Evolutionary conservation across 805 yeast genomes (phyloP).

Genomic region (Aciculoconidium aculeatum): DNA sequence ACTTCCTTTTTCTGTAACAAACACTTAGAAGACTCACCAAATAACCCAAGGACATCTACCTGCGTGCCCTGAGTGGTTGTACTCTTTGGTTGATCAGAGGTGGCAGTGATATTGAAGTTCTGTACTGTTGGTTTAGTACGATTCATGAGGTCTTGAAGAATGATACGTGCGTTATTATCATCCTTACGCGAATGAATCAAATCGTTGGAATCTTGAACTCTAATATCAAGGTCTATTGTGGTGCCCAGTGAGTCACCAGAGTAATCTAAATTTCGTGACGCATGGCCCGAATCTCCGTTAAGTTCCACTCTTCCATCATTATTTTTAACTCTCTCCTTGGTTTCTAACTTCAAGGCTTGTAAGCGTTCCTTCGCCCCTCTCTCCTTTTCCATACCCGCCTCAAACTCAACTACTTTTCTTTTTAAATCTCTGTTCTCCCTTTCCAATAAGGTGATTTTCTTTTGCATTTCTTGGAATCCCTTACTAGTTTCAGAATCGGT

Average conservation of each 20-base stretch:
- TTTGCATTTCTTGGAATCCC: conserved; percentile 3
- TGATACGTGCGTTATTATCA: conserved; percentile 1
- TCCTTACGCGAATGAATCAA: too few species aligned
- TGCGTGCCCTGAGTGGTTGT: conserved; percentile 9
- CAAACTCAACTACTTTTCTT: conserved; percentile 6
- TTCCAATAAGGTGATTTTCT: conserved; percentile 6
- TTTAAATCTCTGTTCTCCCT: conserved; percentile 9
- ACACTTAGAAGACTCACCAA: too few species aligned
- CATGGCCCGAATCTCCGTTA: not conserved
- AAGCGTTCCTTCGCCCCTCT: too few species aligned
- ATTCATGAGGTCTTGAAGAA: conserved; percentile 2
- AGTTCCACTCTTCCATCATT: not conserved
- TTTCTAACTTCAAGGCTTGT: too few species aligned
- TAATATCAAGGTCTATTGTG: too few species aligned
- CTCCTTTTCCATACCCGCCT: too few species aligned
- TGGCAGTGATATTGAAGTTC: conserved; percentile 5
- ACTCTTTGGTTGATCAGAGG: conserved; percentile 4
- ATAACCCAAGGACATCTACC: conserved; percentile 10
- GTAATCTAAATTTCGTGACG: not conserved
- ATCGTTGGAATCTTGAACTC: too few species aligned
- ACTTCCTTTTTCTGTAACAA: too few species aligned
- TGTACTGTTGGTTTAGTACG: not conserved
- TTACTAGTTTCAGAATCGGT: conserved; percentile 6
- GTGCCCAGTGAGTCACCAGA: too few species aligned
- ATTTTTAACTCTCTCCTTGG: not conserved